Base-by-base conservation (phyloP, 805 yeast genomes). In the Yarrowia sp. region DNA sequence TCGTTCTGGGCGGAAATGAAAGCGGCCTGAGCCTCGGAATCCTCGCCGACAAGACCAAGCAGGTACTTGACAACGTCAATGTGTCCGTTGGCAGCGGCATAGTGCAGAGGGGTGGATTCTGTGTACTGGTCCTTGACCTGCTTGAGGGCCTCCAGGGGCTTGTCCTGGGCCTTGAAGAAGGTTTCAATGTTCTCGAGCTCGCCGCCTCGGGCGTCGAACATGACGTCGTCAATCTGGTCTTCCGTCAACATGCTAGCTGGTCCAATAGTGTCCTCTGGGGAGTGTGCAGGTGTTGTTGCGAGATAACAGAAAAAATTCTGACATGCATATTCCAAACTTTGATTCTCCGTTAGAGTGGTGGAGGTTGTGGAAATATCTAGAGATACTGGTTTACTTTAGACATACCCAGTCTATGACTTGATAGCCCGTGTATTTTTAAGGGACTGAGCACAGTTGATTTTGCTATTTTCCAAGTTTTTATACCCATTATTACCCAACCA, bases 21-120 rank as follows among this genome's bases (percentile, higher is more conserved):
- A 14, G 67, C 65, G n/a, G 83, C 80, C 31, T 65, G 60, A 6
- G 51, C 38, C 22, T 65, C 62, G n/a, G 49, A 18, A n/a, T 49
- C 39, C 21, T 31, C 51, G 8, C 38, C 31, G 10, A 67, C 9
- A 22, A 67, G 65, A 36, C 66, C 66, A 31, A 90, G 70, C 24
- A 91, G 72, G 67, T 80, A 87, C 68, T 81, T 74, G 24, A 88
- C 81, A 4, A 85, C 83, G 29, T 85, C 91, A 4, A 77, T 66
- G 71, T 93, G 96, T 1, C 97, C 99, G 74, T 94, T 94, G 25
- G 96, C 99, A 22, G 96, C 85, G 0, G 98, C 97, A 92, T 90
- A 89, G 72, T 94, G 99, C 55, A 94, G 76, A 7, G 96, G 87
- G 0, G 97, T 89, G 58, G 88, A 83, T 38, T 79, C 72, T 1